Conservation (phyloP, 208 protist genomes). For the Trypanosoma congolense region DNA sequence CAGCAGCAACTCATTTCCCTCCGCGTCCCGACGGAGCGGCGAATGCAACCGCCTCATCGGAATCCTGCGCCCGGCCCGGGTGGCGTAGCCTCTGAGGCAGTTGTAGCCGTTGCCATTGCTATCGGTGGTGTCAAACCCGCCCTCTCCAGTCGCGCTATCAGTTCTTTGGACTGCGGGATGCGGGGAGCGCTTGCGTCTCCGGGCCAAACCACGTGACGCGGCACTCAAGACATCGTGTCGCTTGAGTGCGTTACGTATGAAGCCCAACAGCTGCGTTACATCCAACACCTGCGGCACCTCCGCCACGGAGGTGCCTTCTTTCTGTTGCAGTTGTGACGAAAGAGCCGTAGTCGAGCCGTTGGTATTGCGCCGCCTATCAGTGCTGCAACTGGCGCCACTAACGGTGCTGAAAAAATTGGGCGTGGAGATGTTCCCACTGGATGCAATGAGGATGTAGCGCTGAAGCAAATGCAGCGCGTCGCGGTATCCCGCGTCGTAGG, state of each 20-base stretch:
- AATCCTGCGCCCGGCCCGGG: background rate
- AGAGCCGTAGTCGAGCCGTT: no score
- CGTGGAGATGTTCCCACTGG: background rate
- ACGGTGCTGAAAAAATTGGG: background rate
- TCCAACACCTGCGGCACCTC: conserved; percentile 4
- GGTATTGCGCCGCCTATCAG: background rate
- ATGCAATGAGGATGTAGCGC: conserved; percentile 31
- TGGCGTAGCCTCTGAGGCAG: background rate
- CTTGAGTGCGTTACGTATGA: conserved; percentile 26
- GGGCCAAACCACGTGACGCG: conserved; percentile 18
- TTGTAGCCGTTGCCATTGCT: background rate
- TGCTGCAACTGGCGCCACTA: background rate
- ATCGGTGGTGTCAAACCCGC: background rate
- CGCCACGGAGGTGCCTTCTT: background rate
- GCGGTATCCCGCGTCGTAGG: conserved; percentile 51
- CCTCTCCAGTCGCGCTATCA: background rate
- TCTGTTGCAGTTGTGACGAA: background rate
- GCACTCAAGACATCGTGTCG: conserved; percentile 24
- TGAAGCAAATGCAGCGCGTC: conserved; percentile 48
- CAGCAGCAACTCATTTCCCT: background rate
- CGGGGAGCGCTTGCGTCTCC: conserved; percentile 6
- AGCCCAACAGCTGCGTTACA: conserved; percentile 26
- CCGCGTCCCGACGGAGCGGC: background rate
- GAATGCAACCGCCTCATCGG: background rate
- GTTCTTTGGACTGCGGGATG: background rate